Percentiles rank a stretch among this genome's conserved stretches.
Evolutionary conservation across 495 filamentous ascomycete genomes (phyloP).

Genomic region (Tetracladium setigerum): DNA sequence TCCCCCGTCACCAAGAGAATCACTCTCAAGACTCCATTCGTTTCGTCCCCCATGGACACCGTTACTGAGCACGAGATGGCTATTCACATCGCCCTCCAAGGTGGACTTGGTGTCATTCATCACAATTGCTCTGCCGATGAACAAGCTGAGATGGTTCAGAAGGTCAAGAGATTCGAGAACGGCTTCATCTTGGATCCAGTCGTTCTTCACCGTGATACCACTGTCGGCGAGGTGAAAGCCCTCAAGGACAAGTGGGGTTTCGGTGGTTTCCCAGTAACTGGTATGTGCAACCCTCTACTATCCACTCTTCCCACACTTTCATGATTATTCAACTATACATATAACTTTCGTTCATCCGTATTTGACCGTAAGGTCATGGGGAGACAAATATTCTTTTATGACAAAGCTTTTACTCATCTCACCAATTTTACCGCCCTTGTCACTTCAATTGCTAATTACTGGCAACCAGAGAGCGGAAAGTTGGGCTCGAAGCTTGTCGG

Average conservation of each 20-base stretch:
- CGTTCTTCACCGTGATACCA: slow-evolving; percentile 79
- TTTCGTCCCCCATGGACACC: slow-evolving; percentile 99
- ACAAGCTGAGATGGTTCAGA: slow-evolving; percentile 97
- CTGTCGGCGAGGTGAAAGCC: slow-evolving; percentile 83
- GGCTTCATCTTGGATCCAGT: slow-evolving; percentile 97
- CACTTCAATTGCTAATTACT: slow-evolving; percentile 9
- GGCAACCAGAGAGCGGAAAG: slow-evolving; percentile 69
- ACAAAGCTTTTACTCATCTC: slow-evolving; percentile 22
- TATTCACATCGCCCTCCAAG: slow-evolving; percentile 95
- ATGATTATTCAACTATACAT: slow-evolving; percentile 66
- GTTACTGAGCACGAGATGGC: slow-evolving; percentile 99
- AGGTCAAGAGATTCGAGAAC: slow-evolving; percentile 99
- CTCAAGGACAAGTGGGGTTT: slow-evolving; percentile 98
- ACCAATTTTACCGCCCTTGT: neutral
- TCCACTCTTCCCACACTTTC: slow-evolving; percentile 28
- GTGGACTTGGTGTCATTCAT: slow-evolving; percentile 94
- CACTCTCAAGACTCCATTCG: slow-evolving; percentile 84
- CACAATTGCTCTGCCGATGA: slow-evolving; percentile 95
- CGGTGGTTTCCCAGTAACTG: slow-evolving; percentile 96
- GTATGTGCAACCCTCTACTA: slow-evolving; percentile 48
- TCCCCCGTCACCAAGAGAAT: slow-evolving; percentile 91
- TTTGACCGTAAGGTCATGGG: slow-evolving; percentile 77
- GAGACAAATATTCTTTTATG: slow-evolving; percentile 51
- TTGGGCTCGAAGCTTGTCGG: slow-evolving; percentile 92
- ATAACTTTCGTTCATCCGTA: slow-evolving; percentile 99